Conservation (phyloP, 768 basidiomycete genomes). For the Multifurca ochricompacta region DNA sequence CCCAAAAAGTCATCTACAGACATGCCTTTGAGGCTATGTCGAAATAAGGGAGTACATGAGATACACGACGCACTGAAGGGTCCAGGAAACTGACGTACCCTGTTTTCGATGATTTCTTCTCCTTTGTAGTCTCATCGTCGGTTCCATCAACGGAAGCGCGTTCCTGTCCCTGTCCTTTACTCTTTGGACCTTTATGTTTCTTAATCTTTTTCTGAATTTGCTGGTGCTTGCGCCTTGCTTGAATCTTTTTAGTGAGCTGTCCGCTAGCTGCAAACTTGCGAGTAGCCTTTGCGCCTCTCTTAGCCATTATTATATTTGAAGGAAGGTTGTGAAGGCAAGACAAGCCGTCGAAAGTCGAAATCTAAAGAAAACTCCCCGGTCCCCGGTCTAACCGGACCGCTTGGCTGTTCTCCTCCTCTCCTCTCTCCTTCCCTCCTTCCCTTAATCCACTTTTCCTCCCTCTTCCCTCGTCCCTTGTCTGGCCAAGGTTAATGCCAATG, state of each 20-base stretch:
- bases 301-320: conserved; percentile 39
- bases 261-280: conserved; percentile 87
- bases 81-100: neutral
- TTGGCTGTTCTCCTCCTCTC: too few relatives aligned
- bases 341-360: too few relatives aligned
- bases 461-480: too few relatives aligned
- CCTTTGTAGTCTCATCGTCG: conserved; percentile 25
- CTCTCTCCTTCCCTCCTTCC: too few relatives aligned
- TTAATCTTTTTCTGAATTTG: conserved; percentile 65
- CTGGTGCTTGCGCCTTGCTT: conserved; percentile 75
- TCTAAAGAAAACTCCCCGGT: too few relatives aligned
- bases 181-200: conserved; percentile 37
- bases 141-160: conserved; percentile 24
- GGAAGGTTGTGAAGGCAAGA: too few relatives aligned
- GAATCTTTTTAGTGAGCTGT: conserved; percentile 79
- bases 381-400: neutral
- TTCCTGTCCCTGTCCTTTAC: conserved; percentile 26
- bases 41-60: neutral
- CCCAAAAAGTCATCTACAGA: conserved; percentile 72
- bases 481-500: conserved; percentile 8
- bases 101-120: conserved; percentile 24
- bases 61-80: neutral
- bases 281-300: conserved; percentile 69
- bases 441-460: too few relatives aligned
- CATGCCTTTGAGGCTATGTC: conserved; percentile 41